Evolutionary conservation across 139 green algal genomes (phyloP), one percentile per base, ranked within the genome.

Genomic region (Protoeuglena noctilucae): DNA sequence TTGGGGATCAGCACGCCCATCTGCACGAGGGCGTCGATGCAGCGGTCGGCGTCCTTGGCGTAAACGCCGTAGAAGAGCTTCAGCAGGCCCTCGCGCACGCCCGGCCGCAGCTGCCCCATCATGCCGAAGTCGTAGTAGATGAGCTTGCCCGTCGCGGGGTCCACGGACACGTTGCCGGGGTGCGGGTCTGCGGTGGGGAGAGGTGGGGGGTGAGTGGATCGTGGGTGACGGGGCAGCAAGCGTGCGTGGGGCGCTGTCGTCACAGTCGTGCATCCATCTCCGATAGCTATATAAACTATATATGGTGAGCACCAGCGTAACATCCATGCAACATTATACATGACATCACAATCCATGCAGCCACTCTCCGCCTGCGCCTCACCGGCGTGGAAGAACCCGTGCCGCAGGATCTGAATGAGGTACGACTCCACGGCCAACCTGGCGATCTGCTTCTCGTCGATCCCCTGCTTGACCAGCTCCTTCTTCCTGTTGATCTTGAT

Each of bases 51-150:
- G 64, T 95, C 76, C 63, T 88, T 84, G 40, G 87, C 62, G 65
- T 97, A 99, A 30, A 93, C 80, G 40, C 82, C 86, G 57, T 99
- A 99, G 62, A 97, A 98, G 27, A 96, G 75, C 57, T 96, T 86
- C 58, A 93, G 67, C 52, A 99, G 78, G 22, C 92, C 92, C 19
- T 53, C 63, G 49, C 81, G 73, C 29, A 92, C 73, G 60, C 83
- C 69, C 29, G 5, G 58, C 46, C 26, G 73, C 70, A 67, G 77
- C 53, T 16, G 46, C 25, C 79, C 81, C 75, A 87, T 88, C 81
- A 88, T 86, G 54, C 88, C 89, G 75, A 96, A 96, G 67, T 97
- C 89, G 66, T 97, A 98, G 71, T 95, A 95, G 65, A 95, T 91
- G 19, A 94, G 68, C 1, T 79, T 68, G 26, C 88, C 88, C 4